Base-by-base conservation (phyloP, 139 green algal species). In the Coelastrella sp. region DNA sequence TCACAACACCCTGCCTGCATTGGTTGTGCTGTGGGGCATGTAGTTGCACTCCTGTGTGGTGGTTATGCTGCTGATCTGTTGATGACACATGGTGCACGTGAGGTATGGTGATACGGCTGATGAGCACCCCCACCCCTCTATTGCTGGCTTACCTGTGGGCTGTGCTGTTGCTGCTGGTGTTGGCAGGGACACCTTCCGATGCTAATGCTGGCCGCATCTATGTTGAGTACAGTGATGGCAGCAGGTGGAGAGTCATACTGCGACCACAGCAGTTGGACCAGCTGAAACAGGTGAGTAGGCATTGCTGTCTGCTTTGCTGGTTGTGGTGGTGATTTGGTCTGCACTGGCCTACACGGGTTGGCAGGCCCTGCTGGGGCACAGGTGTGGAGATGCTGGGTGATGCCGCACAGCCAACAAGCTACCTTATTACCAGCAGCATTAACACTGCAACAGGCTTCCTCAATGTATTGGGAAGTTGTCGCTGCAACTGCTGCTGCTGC, bases 191-290 rank as follows among this genome's bases (percentile, higher is more conserved):
- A 4, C 84, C 66, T 24, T 35, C 8, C 57, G 84, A 81, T 25
- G 49, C 10, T 68, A 81, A 88, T 81, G 68, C 84, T 68, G 84
- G 20, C 4, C 84, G 84, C 49, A 81, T 88, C 20, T 88, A 22
- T 56, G 84, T 88, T n/a, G 86, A 90, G 74, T 35, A 49, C 59
- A 65, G 11, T 59, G 27, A 25, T 73, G 87, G 93, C 60, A 92
- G 94, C 82, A 73, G 68, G 60, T 95, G 95, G 88, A 88, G 83
- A 24, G 7, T 96, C 35, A 74, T 97, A 58, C 90, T 76, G 59
- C 86, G 56, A 7, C 87, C 85, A 0, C 58, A 94, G 25, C 88
- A 93, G 79, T 78, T 98, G 74, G 91, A 94, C 49, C 85, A 73
- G 14, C 90, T 98, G 17, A 88, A 93, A 66, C 81, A 84, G 60